Conservation (phyloP, 169 alveolate genomes). For the Plasmodium billcollinsi region DNA sequence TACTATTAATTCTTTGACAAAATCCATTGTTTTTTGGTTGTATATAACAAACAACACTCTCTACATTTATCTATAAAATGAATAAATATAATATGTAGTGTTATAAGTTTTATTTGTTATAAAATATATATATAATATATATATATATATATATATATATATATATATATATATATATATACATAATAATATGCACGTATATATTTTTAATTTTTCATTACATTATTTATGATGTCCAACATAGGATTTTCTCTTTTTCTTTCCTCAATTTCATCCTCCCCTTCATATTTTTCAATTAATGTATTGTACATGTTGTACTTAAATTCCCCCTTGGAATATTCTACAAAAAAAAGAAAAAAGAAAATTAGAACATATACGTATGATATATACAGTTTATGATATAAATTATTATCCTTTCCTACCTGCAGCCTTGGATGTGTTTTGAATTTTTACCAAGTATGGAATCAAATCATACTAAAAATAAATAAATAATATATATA, state of each 20-base stretch:
- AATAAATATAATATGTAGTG: neutral
- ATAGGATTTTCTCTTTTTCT: neutral
- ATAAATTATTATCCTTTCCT: neutral
- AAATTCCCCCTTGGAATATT: constrained; percentile 32
- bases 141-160: neutral
- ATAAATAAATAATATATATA: neutral
- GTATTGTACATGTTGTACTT: constrained; percentile 55
- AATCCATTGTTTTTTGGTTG: constrained; percentile 61
- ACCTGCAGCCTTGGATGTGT: constrained; percentile 42
- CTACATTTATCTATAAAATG: constrained; percentile 29
- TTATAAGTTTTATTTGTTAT: neutral
- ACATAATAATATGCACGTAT: neutral
- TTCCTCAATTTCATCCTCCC: constrained; percentile 3
- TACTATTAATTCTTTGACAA: constrained; percentile 56
- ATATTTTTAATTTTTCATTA: neutral
- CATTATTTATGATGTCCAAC: neutral
- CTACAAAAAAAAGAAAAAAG: neutral
- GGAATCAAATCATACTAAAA: constrained; percentile 65
- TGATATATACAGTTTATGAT: no score
- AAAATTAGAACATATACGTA: neutral
- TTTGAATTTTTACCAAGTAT: constrained; percentile 55
- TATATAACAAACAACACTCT: constrained; percentile 62
- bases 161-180: neutral
- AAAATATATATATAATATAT: neutral
- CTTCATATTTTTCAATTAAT: constrained; percentile 31